Percentiles rank a stretch among this genome's conserved stretches.
Conservation (phyloP, 2,329 filamentous ascomycete species). For the Aspergillus niger region DNA sequence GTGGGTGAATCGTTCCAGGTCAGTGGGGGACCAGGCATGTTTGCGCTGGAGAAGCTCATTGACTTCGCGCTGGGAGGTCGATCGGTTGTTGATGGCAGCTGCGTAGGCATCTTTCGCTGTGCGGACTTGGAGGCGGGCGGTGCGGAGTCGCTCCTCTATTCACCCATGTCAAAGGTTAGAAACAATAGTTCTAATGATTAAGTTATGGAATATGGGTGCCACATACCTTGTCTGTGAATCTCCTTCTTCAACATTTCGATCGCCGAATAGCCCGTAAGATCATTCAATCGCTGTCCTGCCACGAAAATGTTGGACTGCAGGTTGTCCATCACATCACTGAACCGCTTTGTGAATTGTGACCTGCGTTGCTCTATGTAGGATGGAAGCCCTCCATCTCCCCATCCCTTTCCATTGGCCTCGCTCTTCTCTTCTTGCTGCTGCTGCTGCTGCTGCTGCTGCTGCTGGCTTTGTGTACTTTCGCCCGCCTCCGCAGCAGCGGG, state of each 20-base stretch:
- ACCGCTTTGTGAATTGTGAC: slow-evolving; percentile 60
- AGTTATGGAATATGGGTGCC: not conserved
- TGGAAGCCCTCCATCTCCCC: slow-evolving; percentile 30
- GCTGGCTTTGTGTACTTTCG: slow-evolving; percentile 16
- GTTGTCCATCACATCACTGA: slow-evolving; percentile 81
- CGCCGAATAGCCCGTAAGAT: slow-evolving; percentile 88
- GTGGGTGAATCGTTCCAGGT: slow-evolving; percentile 91
- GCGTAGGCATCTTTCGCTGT: slow-evolving; percentile 75
- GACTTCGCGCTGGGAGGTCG: slow-evolving; percentile 91
- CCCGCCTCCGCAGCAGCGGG: slow-evolving; percentile 18
- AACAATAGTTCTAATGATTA: not conserved
- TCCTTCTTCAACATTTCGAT: slow-evolving; percentile 83
- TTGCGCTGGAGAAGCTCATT: slow-evolving; percentile 92
- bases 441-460: not conserved
- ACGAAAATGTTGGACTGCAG: slow-evolving; percentile 81
- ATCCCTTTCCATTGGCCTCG: not conserved
- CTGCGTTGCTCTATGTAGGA: slow-evolving; percentile 49
- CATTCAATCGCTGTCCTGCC: slow-evolving; percentile 86
- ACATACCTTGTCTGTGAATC: slow-evolving; percentile 67
- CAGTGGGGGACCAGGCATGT: slow-evolving; percentile 81
- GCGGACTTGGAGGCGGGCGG: slow-evolving; percentile 66
- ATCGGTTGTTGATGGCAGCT: slow-evolving; percentile 77
- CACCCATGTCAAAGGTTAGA: slow-evolving; percentile 7
- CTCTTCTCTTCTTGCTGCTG: slow-evolving; percentile 13
- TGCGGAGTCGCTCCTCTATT: slow-evolving; percentile 55